A percentile compares a stretch with the other conserved stretches of the same genome.
These are phyloP conservation scores for Gentiana dahurica DNA, from an alignment of 257 asterid genomes.

Conservation along the genomic window DNA sequence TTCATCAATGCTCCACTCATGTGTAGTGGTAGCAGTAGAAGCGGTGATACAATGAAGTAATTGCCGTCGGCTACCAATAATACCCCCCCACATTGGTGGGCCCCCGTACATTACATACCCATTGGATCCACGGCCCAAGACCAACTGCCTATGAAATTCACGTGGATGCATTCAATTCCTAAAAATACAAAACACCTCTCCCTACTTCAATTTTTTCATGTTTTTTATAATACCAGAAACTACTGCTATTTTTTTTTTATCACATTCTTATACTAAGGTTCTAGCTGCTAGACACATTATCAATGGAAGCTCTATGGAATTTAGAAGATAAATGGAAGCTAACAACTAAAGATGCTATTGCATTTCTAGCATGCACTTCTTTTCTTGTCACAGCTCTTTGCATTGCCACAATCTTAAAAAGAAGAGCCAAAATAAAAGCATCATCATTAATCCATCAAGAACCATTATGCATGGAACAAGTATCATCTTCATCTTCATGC, in stretches of 20 bases:
- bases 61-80: constrained; percentile 18
- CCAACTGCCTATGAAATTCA: constrained; percentile 11
- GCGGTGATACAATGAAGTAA: not conserved
- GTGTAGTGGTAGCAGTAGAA: no score
- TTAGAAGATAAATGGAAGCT: constrained; percentile 55
- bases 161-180: constrained; percentile 3
- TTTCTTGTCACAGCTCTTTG: constrained; percentile 24
- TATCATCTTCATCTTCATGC: not conserved
- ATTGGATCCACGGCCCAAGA: constrained; percentile 6
- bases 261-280: not conserved
- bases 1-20: not conserved
- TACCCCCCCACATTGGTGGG: constrained; percentile 1
- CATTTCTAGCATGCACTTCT: constrained; percentile 37
- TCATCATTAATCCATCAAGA: constrained; percentile 27
- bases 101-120: constrained; percentile 7
- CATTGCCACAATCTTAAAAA: constrained; percentile 12
- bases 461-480: constrained; percentile 8
- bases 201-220: constrained; percentile 5
- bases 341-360: constrained; percentile 39
- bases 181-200: constrained; percentile 1
- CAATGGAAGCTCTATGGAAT: constrained; percentile 58
- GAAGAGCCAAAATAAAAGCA: constrained; percentile 12
- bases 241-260: not conserved
- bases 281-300: not conserved
- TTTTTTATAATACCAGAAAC: not conserved